Conservation (phyloP, 1,284 basidiomycete species). For the Pseudozyma thailandica region DNA sequence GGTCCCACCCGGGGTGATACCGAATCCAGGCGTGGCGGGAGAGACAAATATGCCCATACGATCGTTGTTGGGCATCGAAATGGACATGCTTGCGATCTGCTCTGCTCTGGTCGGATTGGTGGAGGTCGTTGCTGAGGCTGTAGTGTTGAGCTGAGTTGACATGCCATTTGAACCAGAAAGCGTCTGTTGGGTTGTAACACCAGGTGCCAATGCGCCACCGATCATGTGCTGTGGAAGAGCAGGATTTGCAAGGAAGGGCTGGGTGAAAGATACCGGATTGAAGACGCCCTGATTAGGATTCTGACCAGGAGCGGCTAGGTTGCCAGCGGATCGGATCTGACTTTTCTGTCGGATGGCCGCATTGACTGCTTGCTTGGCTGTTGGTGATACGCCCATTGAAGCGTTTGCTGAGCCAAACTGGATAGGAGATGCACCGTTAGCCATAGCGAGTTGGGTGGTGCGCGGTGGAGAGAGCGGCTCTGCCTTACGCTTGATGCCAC, state of each 20-base stretch:
- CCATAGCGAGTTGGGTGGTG: not conserved
- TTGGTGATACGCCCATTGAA: constrained; percentile 9
- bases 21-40: constrained; percentile 30
- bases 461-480: constrained; percentile 15
- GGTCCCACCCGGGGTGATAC: constrained; percentile 34
- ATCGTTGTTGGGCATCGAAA: constrained; percentile 31
- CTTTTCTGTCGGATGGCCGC: constrained; percentile 42
- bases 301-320: not conserved
- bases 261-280: constrained; percentile 9
- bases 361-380: constrained; percentile 37
- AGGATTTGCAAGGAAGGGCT: constrained; percentile 8
- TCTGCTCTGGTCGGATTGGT: constrained; percentile 14
- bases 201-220: not conserved
- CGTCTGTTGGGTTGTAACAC: not conserved
- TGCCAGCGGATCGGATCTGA: constrained; percentile 3
- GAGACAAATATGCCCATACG: constrained; percentile 34
- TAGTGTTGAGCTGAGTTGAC: not conserved
- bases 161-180: not conserved
- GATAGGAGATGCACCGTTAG: not conserved
- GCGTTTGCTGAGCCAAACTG: constrained; percentile 4
- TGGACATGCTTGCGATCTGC: constrained; percentile 34
- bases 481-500: constrained; percentile 35
- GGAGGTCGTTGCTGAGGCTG: not conserved
- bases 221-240: constrained; percentile 9
- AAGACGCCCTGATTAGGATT: not conserved